Percentiles rank a stretch among this genome's conserved stretches.
Evolutionary conservation across 805 yeast genomes (phyloP).

Genomic region (Pichia cephalocereana): DNA sequence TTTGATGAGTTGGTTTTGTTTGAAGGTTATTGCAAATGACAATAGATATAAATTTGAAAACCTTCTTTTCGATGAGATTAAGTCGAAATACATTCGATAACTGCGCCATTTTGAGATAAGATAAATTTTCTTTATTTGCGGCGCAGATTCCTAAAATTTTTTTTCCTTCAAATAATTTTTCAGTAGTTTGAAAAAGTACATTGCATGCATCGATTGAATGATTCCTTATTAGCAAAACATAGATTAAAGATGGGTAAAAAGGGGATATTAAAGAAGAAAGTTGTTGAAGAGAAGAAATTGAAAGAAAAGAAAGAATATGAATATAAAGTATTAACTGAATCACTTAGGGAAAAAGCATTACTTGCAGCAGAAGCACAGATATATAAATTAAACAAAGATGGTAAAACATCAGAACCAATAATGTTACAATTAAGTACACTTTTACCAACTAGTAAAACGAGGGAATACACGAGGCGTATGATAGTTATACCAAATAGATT

Average conservation of each 20-base stretch:
- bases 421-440: constrained; percentile 40
- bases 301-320: constrained; percentile 3
- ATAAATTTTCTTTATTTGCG: no score
- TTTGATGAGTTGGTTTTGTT: no score
- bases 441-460: constrained; percentile 32
- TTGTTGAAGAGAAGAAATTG: not conserved
- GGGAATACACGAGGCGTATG: constrained; percentile 48
- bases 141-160: no score
- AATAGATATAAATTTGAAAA: no score
- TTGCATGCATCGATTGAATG: no score
- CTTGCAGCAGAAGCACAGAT: constrained; percentile 25
- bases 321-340: constrained; percentile 10
- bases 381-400: constrained; percentile 20
- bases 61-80: no score
- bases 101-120: no score
- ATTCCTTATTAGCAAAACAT: no score
- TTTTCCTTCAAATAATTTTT: no score
- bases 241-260: constrained; percentile 3
- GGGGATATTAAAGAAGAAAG: constrained; percentile 1
- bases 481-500: constrained; percentile 48
- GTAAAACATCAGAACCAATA: constrained; percentile 23
- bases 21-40: no score
- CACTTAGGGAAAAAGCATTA: constrained; percentile 11
- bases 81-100: no score
- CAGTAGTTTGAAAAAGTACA: no score